Percentiles rank a stretch among this genome's conserved stretches.
Evolutionary conservation across 2,329 filamentous ascomycete species (phyloP).

Genomic region (Torrubiella hemipterigena): DNA sequence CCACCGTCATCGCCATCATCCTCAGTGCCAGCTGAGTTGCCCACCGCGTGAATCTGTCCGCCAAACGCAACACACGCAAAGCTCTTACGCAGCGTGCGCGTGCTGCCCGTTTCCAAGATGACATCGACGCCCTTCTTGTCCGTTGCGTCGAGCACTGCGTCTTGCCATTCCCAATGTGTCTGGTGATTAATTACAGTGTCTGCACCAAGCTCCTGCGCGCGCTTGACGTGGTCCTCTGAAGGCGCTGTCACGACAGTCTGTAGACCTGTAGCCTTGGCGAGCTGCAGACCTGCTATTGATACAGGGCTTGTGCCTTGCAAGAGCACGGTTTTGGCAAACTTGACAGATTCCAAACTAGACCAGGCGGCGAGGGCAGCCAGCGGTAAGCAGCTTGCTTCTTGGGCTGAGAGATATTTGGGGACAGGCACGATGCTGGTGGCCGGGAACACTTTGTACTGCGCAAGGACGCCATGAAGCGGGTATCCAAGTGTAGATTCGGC

Average conservation of each 20-base stretch:
- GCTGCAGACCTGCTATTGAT: slow-evolving; percentile 36
- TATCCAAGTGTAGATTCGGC: slow-evolving; percentile 47
- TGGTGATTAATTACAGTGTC: slow-evolving; percentile 42
- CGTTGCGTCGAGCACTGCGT: slow-evolving; percentile 33
- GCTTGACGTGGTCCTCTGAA: slow-evolving; percentile 36
- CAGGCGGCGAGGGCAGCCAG: slow-evolving; percentile 52
- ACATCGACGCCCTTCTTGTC: slow-evolving; percentile 34
- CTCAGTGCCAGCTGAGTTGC: slow-evolving; percentile 38
- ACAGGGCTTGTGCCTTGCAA: slow-evolving; percentile 45
- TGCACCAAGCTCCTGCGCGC: slow-evolving; percentile 35
- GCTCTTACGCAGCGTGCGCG: slow-evolving; percentile 36
- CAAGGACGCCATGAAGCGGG: slow-evolving; percentile 44
- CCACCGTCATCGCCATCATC: slow-evolving; percentile 28
- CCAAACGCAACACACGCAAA: slow-evolving; percentile 42
- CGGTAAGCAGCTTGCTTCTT: slow-evolving; percentile 48
- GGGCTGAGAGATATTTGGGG: slow-evolving; percentile 43
- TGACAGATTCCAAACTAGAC: slow-evolving; percentile 52
- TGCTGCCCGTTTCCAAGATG: slow-evolving; percentile 43
- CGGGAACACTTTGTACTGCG: slow-evolving; percentile 47
- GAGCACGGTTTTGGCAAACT: slow-evolving; percentile 31
- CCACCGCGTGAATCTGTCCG: slow-evolving; percentile 39
- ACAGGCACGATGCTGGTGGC: slow-evolving; percentile 41
- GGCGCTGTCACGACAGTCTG: slow-evolving; percentile 41
- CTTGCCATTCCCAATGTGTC: slow-evolving; percentile 38
- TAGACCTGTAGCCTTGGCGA: slow-evolving; percentile 38